phyloP scores from a whole-genome alignment of 441 rosid species.

The Adansonia grandidieri region DNA sequence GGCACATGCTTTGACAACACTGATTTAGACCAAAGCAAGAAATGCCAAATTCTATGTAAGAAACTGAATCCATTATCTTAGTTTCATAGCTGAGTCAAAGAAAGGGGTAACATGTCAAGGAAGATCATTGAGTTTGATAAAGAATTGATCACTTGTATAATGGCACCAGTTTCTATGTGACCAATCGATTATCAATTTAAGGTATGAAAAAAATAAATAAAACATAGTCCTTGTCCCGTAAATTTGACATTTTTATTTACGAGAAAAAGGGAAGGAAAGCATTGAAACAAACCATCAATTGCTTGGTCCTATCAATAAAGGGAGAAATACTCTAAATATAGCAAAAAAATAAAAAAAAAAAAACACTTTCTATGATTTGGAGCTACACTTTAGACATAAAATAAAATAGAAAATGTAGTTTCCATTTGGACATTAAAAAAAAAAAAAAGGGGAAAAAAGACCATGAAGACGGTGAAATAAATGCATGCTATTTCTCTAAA shows the following conservation, averaged over 20 bases:
- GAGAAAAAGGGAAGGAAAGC: neutral
- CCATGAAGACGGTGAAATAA: neutral
- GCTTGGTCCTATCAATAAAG: neutral
- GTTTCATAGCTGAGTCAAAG: neutral
- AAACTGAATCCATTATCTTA: neutral
- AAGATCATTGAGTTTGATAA: neutral
- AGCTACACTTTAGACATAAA: neutral
- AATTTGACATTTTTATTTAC: neutral
- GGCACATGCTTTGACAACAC: too few species aligned
- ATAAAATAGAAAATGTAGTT: neutral
- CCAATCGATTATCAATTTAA: slow-evolving; percentile 1
- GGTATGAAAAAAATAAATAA: slow-evolving; percentile 2
- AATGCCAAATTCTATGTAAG: neutral
- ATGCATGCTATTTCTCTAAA: neutral
- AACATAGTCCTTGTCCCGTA: neutral
- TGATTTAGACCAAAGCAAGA: neutral
- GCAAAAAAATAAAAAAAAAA: neutral
- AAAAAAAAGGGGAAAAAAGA: neutral
- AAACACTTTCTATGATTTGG: neutral
- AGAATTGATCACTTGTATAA: neutral
- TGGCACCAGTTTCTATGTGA: slow-evolving; percentile 4
- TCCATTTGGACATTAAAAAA: neutral
- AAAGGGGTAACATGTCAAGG: neutral
- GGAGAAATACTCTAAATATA: slow-evolving; percentile 3
- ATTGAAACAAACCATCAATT: neutral